A percentile compares a stretch with the other conserved stretches of the same genome.
phyloP scores from a whole-genome alignment of 495 filamentous ascomycete genomes.

The Rhypophila decipiens region DNA sequence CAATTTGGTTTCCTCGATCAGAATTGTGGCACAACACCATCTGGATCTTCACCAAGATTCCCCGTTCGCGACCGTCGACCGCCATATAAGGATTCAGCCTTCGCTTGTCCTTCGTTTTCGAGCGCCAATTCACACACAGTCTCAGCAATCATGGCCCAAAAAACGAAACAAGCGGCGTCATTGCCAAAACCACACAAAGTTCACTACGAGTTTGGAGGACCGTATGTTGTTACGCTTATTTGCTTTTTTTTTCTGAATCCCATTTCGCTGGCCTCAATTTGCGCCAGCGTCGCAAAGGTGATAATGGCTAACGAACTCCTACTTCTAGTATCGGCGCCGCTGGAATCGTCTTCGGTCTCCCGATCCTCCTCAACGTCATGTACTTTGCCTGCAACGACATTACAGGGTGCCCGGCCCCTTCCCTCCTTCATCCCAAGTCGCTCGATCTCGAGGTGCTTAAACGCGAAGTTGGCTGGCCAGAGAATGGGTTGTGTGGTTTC shows the following conservation, averaged over 20 bases:
- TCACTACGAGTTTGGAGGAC: conserved; percentile 78
- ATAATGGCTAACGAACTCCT: not conserved
- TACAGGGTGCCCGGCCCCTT: conserved; percentile 84
- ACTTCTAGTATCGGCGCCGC: conserved; percentile 64
- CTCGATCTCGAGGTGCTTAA: conserved; percentile 67
- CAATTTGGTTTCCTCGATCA: no score
- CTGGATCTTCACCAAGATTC: no score
- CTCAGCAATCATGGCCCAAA: conserved; percentile 17
- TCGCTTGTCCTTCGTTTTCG: no score
- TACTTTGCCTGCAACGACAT: conserved; percentile 88
- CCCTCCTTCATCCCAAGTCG: conserved; percentile 67
- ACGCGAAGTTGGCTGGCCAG: conserved; percentile 71
- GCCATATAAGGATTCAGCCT: not conserved
- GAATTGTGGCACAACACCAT: no score
- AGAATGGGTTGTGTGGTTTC: conserved; percentile 56
- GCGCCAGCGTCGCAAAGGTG: no score
- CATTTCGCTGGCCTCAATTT: not conserved
- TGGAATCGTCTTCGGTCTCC: conserved; percentile 69
- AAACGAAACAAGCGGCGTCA: conserved; percentile 11
- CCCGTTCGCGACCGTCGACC: no score
- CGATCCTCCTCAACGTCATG: conserved; percentile 65
- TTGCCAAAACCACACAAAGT: conserved; percentile 25
- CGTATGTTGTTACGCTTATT: conserved; percentile 54
- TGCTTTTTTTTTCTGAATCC: not conserved
- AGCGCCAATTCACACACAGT: no score